These are phyloP conservation scores for Salix brachista DNA, from an alignment of 345 rosid genomes.

Conservation along the genomic window DNA sequence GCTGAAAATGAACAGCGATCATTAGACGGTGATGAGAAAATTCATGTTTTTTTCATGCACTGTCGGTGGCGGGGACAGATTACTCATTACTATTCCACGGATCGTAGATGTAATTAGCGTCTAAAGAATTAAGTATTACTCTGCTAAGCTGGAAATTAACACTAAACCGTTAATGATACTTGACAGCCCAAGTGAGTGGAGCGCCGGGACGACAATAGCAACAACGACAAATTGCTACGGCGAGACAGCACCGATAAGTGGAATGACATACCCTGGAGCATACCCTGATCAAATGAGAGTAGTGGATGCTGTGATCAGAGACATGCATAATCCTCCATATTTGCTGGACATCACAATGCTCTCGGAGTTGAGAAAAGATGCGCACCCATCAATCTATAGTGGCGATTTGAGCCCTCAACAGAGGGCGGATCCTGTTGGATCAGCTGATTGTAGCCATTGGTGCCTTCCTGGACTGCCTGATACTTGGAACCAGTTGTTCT, in stretches of 20 bases:
- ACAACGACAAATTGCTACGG: conserved; percentile 69
- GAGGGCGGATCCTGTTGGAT: conserved; percentile 58
- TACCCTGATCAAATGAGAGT: conserved; percentile 70
- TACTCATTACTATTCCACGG: neutral
- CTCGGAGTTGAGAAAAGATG: conserved; percentile 79
- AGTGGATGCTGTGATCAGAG: conserved; percentile 49
- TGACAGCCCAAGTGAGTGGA: conserved; percentile 80
- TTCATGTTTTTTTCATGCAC: neutral
- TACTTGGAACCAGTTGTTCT: conserved; percentile 84
- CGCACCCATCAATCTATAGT: conserved; percentile 89
- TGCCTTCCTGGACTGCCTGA: conserved; percentile 98
- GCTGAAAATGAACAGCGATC: neutral
- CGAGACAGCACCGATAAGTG: conserved; percentile 59
- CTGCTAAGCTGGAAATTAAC: neutral
- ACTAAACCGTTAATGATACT: neutral
- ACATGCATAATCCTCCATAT: conserved; percentile 49
- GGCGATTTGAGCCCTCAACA: conserved; percentile 67
- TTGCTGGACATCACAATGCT: conserved; percentile 82
- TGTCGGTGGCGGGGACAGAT: neutral
- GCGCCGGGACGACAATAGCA: conserved; percentile 31
- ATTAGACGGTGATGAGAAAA: neutral
- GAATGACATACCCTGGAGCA: conserved; percentile 47
- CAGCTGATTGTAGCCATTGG: conserved; percentile 99
- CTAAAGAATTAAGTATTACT: neutral
- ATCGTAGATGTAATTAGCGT: neutral